Percentiles rank a stretch among this genome's conserved stretches.
Evolutionary conservation across 2,329 filamentous ascomycete species (phyloP).

Genomic region (Botrytis paeoniae): DNA sequence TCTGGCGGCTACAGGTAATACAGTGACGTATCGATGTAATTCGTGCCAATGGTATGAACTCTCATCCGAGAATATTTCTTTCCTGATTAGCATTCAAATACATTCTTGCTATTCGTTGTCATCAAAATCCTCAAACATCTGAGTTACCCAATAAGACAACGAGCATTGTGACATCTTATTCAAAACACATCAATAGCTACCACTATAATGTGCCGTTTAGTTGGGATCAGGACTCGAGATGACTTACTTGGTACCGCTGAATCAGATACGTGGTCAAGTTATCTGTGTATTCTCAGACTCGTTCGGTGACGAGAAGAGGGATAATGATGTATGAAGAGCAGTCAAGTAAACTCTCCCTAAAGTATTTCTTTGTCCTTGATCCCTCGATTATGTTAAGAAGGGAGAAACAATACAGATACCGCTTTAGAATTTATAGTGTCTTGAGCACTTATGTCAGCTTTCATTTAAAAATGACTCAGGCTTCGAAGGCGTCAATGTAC

Average conservation of each 20-base stretch:
- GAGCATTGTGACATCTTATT: background rate
- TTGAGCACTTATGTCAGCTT: background rate
- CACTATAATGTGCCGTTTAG: background rate
- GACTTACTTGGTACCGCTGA: background rate
- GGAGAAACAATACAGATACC: background rate
- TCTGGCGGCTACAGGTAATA: too few relatives aligned
- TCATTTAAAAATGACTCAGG: background rate
- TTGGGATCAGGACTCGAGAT: background rate
- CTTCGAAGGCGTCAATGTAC: background rate
- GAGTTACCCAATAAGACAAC: background rate
- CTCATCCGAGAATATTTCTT: background rate
- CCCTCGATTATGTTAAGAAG: background rate
- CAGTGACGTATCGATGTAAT: background rate
- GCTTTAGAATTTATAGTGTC: fast-evolving
- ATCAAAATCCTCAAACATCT: background rate
- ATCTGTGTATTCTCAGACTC: too few relatives aligned
- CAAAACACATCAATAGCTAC: background rate
- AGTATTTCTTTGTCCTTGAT: background rate
- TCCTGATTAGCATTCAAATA: background rate
- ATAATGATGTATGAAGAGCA: background rate
- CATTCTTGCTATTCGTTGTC: background rate
- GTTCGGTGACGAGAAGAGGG: background rate
- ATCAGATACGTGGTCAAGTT: background rate
- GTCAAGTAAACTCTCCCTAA: background rate
- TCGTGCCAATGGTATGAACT: background rate